Conservation (phyloP, 306 rosid genomes). For the Abrus precatorius region DNA sequence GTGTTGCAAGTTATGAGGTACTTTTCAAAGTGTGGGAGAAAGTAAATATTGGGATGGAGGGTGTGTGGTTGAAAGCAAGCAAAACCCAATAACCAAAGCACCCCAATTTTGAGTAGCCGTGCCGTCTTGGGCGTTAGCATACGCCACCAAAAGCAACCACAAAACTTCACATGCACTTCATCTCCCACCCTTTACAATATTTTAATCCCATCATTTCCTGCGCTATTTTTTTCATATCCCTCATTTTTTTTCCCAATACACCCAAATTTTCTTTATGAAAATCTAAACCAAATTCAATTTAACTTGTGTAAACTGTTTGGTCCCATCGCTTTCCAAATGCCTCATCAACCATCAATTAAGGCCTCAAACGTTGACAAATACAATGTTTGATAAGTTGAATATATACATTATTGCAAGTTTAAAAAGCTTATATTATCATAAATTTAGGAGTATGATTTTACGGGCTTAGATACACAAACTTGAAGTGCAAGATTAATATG, state of each 20-base stretch:
- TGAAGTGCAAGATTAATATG: slow-evolving; percentile 55
- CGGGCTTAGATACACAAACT: slow-evolving; percentile 45
- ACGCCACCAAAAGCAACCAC: slow-evolving; percentile 35
- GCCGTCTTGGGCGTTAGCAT: slow-evolving; percentile 83
- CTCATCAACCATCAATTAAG: slow-evolving; percentile 40
- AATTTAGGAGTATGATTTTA: slow-evolving; percentile 2
- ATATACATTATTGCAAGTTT: background rate
- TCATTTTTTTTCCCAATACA: slow-evolving; percentile 52
- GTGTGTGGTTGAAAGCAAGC: slow-evolving; percentile 56
- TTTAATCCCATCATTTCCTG: slow-evolving; percentile 31
- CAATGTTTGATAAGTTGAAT: slow-evolving; percentile 34
- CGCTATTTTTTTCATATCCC: slow-evolving; percentile 4
- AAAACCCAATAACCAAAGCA: slow-evolving; percentile 58
- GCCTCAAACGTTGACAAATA: slow-evolving; percentile 6
- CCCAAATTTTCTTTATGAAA: slow-evolving; percentile 43
- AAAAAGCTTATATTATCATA: background rate
- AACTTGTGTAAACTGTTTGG: slow-evolving; percentile 8
- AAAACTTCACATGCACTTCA: slow-evolving; percentile 69
- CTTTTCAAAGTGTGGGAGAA: slow-evolving; percentile 20
- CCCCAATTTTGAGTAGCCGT: slow-evolving; percentile 74
- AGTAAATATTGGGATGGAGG: slow-evolving; percentile 58
- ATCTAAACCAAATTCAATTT: slow-evolving; percentile 49
- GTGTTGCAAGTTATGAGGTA: background rate
- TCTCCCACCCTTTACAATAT: slow-evolving; percentile 43
- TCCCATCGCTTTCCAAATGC: slow-evolving; percentile 39